phyloP scores from a whole-genome alignment of 2,329 filamentous ascomycete species.

The Fusarium annulatum region DNA sequence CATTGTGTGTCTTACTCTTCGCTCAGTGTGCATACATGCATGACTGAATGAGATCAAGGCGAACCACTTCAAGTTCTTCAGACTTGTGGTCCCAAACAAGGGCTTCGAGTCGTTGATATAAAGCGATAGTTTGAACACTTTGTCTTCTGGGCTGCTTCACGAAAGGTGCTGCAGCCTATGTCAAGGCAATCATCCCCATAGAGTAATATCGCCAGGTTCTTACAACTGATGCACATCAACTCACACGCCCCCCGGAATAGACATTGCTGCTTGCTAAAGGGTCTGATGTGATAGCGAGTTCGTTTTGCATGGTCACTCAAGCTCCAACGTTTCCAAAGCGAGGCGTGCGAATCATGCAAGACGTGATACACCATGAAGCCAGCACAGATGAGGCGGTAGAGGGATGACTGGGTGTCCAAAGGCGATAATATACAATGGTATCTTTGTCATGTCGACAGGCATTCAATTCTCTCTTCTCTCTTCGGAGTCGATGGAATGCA shows the following conservation, averaged over 20 bases:
- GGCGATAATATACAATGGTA: constrained; percentile 24
- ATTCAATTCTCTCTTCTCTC: constrained; percentile 18
- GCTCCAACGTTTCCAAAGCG: constrained; percentile 8
- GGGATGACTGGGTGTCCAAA: constrained; percentile 31
- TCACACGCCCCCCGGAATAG: constrained; percentile 5
- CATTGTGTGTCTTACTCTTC: constrained; percentile 9
- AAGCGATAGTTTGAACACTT: background rate
- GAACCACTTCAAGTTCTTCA: constrained; percentile 19
- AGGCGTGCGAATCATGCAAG: constrained; percentile 18
- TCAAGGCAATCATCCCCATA: background rate
- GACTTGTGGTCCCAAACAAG: background rate
- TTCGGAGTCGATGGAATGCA: constrained; percentile 30
- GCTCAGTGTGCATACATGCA: constrained; percentile 1
- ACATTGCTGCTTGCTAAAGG: background rate
- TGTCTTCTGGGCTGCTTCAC: background rate
- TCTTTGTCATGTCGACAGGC: constrained; percentile 6
- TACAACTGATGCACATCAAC: background rate
- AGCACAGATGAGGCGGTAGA: constrained; percentile 34
- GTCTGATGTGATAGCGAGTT: constrained; percentile 35
- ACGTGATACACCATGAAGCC: constrained; percentile 5
- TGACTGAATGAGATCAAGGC: constrained; percentile 10
- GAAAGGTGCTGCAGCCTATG: background rate
- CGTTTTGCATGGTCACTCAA: constrained; percentile 30
- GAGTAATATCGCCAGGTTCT: background rate
- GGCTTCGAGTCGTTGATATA: background rate